Base-by-base conservation (phyloP, 352 stramenopile genomes). In the Aphanomyces invadans region DNA sequence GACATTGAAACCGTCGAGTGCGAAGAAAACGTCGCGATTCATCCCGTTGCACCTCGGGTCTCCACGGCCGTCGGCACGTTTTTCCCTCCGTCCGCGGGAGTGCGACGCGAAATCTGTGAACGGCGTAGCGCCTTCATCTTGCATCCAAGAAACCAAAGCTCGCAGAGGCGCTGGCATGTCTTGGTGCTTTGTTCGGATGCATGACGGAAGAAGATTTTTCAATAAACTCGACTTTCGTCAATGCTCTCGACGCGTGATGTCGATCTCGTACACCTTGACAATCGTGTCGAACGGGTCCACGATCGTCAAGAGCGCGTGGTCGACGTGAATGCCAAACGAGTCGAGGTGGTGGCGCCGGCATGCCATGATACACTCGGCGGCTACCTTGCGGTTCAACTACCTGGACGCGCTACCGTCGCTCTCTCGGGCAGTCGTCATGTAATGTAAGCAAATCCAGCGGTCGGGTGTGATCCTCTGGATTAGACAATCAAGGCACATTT, bases 281-380 rank as follows among this genome's bases (percentile, higher is more conserved):
- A 25, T 52, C 44, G 44, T 52, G 19, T 52, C 44, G 44, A 52
- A 19, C 12, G 44, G 44, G 44, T 52, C 44, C 12, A 52, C 19
- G 4, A 52, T 4, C 19, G 44, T 9, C 9, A 45, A 17, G 9
- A 45, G 38, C 38, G 9, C 38, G 38, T 45, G 38, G 38, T 45
- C 38, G 9, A 45, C 9, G 9, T 17, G 9, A 17, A 45, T 45
- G 38, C 38, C 17, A 9, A 45, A 17, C 38, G 38, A 45, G 9
- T 73, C 68, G 42, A 73, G 63, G 21, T 53, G 25, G 17, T 54
- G 61, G 11, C 57, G 26, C 12, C 33, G 65, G 67, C 53, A 63
- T 15, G 64, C 51, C 17, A 73, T 19, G 45, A 72, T 55, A 63
- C 71, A 73, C 31, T 73, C 63, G n/a, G 54, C 54, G 46, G 46